Evolutionary conservation across 768 basidiomycete genomes (phyloP).

Genomic region (Termitomyces bulborhizus): DNA sequence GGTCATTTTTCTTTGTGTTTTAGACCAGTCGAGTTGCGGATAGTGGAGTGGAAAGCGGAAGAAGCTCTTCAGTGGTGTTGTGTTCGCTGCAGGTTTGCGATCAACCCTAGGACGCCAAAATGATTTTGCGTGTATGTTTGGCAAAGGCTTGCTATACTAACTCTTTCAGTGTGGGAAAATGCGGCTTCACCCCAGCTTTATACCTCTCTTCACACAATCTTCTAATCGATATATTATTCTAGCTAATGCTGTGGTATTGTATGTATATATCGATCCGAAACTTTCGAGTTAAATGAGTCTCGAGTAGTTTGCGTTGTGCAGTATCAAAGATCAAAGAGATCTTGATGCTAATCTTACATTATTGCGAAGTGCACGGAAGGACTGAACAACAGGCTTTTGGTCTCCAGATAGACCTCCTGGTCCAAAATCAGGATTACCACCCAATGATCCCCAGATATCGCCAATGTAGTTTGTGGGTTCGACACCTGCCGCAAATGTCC

Average conservation of each 20-base stretch:
- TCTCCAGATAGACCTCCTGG: slow-evolving; percentile 3
- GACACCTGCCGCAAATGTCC: slow-evolving; percentile 3
- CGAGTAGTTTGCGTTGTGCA: neutral
- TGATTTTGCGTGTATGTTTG: no score
- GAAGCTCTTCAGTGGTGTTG: no score
- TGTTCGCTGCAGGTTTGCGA: no score
- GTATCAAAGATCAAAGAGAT: neutral
- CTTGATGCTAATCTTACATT: neutral
- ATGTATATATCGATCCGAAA: neutral
- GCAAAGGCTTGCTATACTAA: no score
- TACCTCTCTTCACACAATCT: no score
- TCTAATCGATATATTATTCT: no score
- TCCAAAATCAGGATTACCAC: slow-evolving; percentile 10
- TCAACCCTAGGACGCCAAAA: no score
- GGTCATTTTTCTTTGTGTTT: neutral
- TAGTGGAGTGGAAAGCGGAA: neutral
- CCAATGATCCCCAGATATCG: slow-evolving; percentile 11
- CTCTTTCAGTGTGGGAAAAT: no score
- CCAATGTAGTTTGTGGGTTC: slow-evolving; percentile 11
- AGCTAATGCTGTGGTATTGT: no score
- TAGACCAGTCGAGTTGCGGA: neutral
- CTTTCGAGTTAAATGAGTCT: neutral
- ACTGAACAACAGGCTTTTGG: neutral
- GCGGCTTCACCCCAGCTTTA: no score
- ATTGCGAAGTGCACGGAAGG: neutral